Evolutionary conservation across 2,329 filamentous ascomycete species (phyloP).

Genomic region (Biscogniauxia marginata): DNA sequence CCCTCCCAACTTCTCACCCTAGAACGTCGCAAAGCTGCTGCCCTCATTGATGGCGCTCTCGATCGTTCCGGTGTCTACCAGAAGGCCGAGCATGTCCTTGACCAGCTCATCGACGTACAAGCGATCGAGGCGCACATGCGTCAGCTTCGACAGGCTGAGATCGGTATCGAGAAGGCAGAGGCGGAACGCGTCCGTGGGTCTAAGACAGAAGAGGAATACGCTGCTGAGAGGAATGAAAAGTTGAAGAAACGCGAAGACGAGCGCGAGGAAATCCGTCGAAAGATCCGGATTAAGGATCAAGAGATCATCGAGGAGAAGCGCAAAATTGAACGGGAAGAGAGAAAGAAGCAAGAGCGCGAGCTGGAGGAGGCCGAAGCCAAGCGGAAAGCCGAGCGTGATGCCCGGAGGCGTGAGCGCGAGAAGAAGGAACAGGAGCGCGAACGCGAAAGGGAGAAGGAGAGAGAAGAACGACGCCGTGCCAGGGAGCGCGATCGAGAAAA

Average conservation of each 20-base stretch:
- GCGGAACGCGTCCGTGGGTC: slow-evolving; percentile 64
- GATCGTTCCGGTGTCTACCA: slow-evolving; percentile 76
- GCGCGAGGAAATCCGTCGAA: slow-evolving; percentile 60
- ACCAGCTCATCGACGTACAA: slow-evolving; percentile 64
- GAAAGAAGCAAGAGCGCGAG: slow-evolving; percentile 48
- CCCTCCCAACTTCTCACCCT: slow-evolving; percentile 68
- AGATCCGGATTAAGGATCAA: slow-evolving; percentile 57
- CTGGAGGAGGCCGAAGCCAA: slow-evolving; percentile 49
- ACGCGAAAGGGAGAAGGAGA: slow-evolving; percentile 50
- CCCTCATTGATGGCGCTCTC: slow-evolving; percentile 74
- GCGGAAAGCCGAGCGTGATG: slow-evolving; percentile 50
- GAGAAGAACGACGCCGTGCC: slow-evolving; percentile 50
- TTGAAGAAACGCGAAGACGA: slow-evolving; percentile 61
- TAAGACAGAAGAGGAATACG: slow-evolving; percentile 74
- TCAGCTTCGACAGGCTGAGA: slow-evolving; percentile 63
- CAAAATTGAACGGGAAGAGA: slow-evolving; percentile 57
- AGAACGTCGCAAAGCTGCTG: slow-evolving; percentile 70
- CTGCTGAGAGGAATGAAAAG: slow-evolving; percentile 61
- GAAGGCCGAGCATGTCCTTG: slow-evolving; percentile 65
- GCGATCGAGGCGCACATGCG: slow-evolving; percentile 70
- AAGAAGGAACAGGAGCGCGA: slow-evolving; percentile 36
- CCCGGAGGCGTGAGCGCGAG: slow-evolving; percentile 43
- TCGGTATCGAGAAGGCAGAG: slow-evolving; percentile 67
- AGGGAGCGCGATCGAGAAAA: slow-evolving; percentile 38
- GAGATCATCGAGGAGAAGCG: slow-evolving; percentile 62